Conservation (phyloP, 177 flowering plant species). For the Vitis hybrid region DNA sequence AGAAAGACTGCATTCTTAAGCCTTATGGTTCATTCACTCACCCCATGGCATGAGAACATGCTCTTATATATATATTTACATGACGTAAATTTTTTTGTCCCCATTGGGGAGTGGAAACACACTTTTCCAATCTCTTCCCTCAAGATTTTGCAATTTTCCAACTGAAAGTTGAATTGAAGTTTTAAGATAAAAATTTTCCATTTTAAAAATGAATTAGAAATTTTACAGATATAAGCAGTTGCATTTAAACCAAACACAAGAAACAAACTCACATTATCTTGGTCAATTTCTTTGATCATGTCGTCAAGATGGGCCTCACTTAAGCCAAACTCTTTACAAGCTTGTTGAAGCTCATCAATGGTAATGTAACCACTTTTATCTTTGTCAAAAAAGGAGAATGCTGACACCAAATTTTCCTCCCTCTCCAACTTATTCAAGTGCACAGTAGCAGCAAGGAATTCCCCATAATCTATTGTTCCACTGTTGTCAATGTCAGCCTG, state of each 20-base stretch:
- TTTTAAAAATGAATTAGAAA: neutral
- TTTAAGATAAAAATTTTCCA: no score
- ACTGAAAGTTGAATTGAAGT: no score
- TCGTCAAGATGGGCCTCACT: slow-evolving; percentile 32
- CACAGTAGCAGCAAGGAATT: slow-evolving; percentile 38
- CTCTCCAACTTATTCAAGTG: slow-evolving; percentile 38
- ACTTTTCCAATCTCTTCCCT: no score
- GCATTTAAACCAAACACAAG: neutral
- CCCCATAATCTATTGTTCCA: slow-evolving; percentile 39
- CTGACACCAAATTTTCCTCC: slow-evolving; percentile 33
- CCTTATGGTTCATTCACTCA: no score
- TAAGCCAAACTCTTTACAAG: slow-evolving; percentile 35
- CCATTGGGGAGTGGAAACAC: no score
- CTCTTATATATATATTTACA: no score
- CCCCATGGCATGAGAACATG: no score
- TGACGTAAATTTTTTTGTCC: no score
- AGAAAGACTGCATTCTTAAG: no score
- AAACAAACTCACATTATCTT: slow-evolving; percentile 30
- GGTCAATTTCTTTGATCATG: slow-evolving; percentile 33
- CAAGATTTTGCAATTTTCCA: no score
- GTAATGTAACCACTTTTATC: slow-evolving; percentile 41
- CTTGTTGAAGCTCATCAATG: slow-evolving; percentile 37
- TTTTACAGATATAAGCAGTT: neutral
- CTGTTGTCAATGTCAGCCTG: slow-evolving; percentile 44
- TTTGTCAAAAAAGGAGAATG: slow-evolving; percentile 38